Percentiles rank a stretch among this genome's conserved stretches.
phyloP scores from a whole-genome alignment of 805 yeast genomes.

The Ogataea nonfermentans region DNA sequence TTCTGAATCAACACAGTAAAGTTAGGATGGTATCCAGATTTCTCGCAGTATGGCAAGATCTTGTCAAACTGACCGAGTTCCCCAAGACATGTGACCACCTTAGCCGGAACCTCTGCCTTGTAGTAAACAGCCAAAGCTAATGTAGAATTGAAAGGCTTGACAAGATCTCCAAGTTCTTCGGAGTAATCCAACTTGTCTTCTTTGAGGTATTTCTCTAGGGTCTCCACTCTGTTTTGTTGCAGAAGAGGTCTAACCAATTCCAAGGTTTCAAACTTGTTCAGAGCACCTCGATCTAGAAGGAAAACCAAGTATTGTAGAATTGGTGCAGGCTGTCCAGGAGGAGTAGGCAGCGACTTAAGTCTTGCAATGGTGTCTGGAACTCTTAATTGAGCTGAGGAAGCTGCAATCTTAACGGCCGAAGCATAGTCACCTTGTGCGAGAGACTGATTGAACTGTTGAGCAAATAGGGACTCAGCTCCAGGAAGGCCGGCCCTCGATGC shows the following conservation, averaged over 20 bases:
- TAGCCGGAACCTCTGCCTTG: constrained; percentile 76
- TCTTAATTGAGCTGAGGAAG: constrained; percentile 88
- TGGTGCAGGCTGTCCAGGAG: constrained; percentile 94
- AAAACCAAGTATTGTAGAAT: constrained; percentile 90
- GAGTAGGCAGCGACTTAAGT: constrained; percentile 84
- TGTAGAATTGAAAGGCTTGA: constrained; percentile 80
- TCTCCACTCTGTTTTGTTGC: constrained; percentile 90
- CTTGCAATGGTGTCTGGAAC: constrained; percentile 92
- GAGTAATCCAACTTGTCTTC: constrained; percentile 92
- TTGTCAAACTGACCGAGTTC: constrained; percentile 96
- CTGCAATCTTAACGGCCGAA: constrained; percentile 95
- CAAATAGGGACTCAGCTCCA: constrained; percentile 91
- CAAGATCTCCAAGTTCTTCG: constrained; percentile 97
- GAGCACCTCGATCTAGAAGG: constrained; percentile 85
- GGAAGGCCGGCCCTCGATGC: constrained; percentile 96
- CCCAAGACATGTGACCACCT: constrained; percentile 89
- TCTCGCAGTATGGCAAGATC: constrained; percentile 89
- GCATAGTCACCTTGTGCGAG: constrained; percentile 82
- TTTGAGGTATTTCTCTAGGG: constrained; percentile 93
- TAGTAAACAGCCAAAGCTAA: constrained; percentile 89
- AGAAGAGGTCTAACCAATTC: constrained; percentile 94
- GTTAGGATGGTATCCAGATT: constrained; percentile 86
- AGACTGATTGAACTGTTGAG: constrained; percentile 86
- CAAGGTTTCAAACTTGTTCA: constrained; percentile 89
- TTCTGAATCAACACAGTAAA: constrained; percentile 86